Base-by-base conservation (phyloP, 1,139 yeast species). In the Pichia sp. region DNA sequence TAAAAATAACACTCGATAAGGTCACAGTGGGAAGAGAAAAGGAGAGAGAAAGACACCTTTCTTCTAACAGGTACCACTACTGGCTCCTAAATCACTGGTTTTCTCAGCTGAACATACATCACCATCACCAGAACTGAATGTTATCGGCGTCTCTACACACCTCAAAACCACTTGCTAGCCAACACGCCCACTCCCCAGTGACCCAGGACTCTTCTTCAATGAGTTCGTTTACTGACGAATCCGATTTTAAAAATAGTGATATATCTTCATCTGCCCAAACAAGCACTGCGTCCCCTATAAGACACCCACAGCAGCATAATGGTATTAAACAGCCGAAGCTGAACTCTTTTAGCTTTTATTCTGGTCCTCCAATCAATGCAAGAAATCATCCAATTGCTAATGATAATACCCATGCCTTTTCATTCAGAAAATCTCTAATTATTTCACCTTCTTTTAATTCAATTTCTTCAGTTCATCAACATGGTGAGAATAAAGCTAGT, bases 391-490 rank as follows among this genome's bases (percentile, higher is more conserved):
- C 59, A 13, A 52, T 63, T n/a, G n/a, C n/a, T 15, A 35, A 35
- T 13, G 61, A 66, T 39, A 61, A 66, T 27, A 54, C 57, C 12
- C 72, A 68, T 44, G 83, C 79, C 59, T 74, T 76, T 11, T 63
- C 67, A 38, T 73, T 69, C 47, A 64, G 77, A 52, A 71, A 68
- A 51, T 74, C 83, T 6, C 64, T 78, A 27, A 68, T 74, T n/a
- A 63, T 74, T 38, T 74, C 77, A 1, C 72, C 64, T 43, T 76
- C 76, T 45, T 67, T 63, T 55, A 74, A 66, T 41, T 59, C 63
- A 7, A 49, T 60, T 13, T 42, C 59, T 7, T 48, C 49, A 40
- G 48, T 30, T n/a, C 29, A 27, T 12, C 22, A 32, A 32, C 29
- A 22, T 2, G 15, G 18, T 16, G 15, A 18, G n/a, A n/a, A n/a